Conservation (phyloP, 139 green algal species). For the Gonium pectorale region DNA sequence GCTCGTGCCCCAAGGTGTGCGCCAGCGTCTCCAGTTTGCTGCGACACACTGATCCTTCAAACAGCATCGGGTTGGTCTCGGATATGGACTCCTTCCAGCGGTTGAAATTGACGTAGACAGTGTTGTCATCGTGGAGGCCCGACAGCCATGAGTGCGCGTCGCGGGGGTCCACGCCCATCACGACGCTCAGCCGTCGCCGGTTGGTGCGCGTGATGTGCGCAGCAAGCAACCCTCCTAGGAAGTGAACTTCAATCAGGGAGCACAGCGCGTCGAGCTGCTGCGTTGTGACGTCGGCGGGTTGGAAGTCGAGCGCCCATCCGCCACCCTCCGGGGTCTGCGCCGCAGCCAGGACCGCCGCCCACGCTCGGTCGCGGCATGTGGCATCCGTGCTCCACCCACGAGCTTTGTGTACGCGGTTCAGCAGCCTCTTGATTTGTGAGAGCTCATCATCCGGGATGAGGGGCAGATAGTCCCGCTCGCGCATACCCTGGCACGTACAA, state of each 20-base stretch:
- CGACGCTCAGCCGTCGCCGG: neutral
- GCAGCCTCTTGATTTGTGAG: neutral
- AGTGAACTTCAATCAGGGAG: neutral
- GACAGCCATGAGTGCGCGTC: constrained; percentile 21
- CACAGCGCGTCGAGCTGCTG: constrained; percentile 1
- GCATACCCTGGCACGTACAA: constrained; percentile 45
- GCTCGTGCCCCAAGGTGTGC: constrained; percentile 41
- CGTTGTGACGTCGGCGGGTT: neutral
- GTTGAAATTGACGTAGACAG: constrained; percentile 16
- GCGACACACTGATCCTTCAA: constrained; percentile 23
- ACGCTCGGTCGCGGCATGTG: neutral
- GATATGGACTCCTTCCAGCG: constrained; percentile 13
- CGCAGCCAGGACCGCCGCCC: neutral
- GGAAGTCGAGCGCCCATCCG: constrained; percentile 8
- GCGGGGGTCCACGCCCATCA: neutral
- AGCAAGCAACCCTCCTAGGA: constrained; percentile 15
- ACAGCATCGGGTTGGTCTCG: constrained; percentile 19
- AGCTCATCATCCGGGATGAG: constrained; percentile 30
- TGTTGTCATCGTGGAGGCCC: constrained; percentile 33
- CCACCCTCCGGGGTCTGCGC: neutral
- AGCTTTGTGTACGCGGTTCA: constrained; percentile 4
- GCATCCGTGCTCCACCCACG: neutral
- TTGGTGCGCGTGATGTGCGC: neutral
- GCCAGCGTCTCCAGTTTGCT: constrained; percentile 44
- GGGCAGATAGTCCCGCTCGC: constrained; percentile 35